A percentile compares a stretch with the other conserved stretches of the same genome.
phyloP scores from a whole-genome alignment of 2,329 filamentous ascomycete species.

The Lecanicillium sp. region DNA sequence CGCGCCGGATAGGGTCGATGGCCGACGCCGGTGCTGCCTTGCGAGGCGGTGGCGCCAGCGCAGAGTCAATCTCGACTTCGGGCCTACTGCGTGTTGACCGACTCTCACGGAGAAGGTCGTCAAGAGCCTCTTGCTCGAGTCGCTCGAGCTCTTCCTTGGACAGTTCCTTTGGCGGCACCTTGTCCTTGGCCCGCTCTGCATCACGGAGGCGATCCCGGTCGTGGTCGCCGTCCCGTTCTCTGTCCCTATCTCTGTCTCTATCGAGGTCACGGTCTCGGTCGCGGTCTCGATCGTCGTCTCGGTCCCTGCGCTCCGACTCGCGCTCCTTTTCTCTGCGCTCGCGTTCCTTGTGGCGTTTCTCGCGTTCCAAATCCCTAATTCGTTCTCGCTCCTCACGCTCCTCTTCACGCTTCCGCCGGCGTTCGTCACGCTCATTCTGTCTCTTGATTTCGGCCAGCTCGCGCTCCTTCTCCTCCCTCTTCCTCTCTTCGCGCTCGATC shows the following conservation, averaged over 20 bases:
- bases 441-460: slow-evolving; percentile 45
- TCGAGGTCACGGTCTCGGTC: slow-evolving; percentile 24
- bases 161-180: slow-evolving; percentile 40
- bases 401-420: slow-evolving; percentile 45
- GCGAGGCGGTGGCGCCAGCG: slow-evolving; percentile 49
- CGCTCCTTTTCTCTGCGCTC: slow-evolving; percentile 33
- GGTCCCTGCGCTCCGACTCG: slow-evolving; percentile 22
- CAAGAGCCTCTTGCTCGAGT: slow-evolving; percentile 52
- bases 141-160: slow-evolving; percentile 53
- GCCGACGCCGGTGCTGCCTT: slow-evolving; percentile 49
- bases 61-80: slow-evolving; percentile 51
- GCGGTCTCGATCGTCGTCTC: slow-evolving; percentile 26
- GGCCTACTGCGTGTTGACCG: slow-evolving; percentile 42
- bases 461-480: slow-evolving; percentile 41
- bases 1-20: slow-evolving; percentile 48
- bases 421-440: slow-evolving; percentile 44
- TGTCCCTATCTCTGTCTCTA: slow-evolving; percentile 24
- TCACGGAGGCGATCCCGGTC: slow-evolving; percentile 29
- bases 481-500: slow-evolving; percentile 52
- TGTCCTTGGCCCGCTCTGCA: slow-evolving; percentile 28
- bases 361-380: slow-evolving; percentile 34
- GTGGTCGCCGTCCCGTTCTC: slow-evolving; percentile 33
- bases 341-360: slow-evolving; percentile 34
- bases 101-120: slow-evolving; percentile 54
- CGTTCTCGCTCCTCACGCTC: slow-evolving; percentile 51